A percentile compares a stretch with the other conserved stretches of the same genome.
Evolutionary conservation across 2,329 filamentous ascomycete genomes (phyloP).

Genomic region (Aspergillus quadrilineatus): DNA sequence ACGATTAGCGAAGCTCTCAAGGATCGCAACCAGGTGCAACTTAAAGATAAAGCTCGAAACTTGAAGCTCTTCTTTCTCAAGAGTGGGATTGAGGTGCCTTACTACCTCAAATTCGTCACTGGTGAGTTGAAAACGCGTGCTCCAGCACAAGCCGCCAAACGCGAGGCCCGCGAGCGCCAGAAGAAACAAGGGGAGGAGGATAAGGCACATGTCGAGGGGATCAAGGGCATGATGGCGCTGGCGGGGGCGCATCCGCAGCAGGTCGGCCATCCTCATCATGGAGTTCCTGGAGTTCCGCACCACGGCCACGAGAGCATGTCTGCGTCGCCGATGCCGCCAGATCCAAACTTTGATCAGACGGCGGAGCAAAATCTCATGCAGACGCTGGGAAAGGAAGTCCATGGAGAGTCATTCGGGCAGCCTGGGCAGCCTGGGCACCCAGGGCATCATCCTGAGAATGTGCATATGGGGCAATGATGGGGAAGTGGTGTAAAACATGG

Average conservation of each 20-base stretch:
- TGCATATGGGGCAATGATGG: conserved; percentile 35
- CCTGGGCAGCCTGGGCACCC: conserved; percentile 21
- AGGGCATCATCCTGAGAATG: conserved; percentile 32
- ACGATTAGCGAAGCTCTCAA: conserved; percentile 79
- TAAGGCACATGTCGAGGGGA: conserved; percentile 49
- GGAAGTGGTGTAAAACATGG: conserved; percentile 1
- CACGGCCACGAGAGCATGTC: conserved; percentile 39
- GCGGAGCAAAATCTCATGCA: conserved; percentile 46
- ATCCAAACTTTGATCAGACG: conserved; percentile 40
- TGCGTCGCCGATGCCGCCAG: conserved; percentile 37
- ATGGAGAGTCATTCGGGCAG: conserved; percentile 37
- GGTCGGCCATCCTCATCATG: conserved; percentile 14
- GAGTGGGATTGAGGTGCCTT: conserved; percentile 85
- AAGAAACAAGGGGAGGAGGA: conserved; percentile 48
- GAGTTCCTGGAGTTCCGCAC: not conserved
- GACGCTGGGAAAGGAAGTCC: conserved; percentile 44
- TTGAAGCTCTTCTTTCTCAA: conserved; percentile 90
- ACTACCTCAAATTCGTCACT: conserved; percentile 82
- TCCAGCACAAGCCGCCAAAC: conserved; percentile 59
- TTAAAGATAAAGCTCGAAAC: conserved; percentile 90
- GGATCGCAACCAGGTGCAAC: conserved; percentile 84
- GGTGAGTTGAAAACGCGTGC: conserved; percentile 85
- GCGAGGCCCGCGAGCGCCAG: conserved; percentile 49
- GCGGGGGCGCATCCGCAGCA: conserved; percentile 42
- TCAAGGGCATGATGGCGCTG: conserved; percentile 49